Conservation (phyloP, 2,329 filamentous ascomycete species). For the Tolypocladium cylindrosporum region DNA sequence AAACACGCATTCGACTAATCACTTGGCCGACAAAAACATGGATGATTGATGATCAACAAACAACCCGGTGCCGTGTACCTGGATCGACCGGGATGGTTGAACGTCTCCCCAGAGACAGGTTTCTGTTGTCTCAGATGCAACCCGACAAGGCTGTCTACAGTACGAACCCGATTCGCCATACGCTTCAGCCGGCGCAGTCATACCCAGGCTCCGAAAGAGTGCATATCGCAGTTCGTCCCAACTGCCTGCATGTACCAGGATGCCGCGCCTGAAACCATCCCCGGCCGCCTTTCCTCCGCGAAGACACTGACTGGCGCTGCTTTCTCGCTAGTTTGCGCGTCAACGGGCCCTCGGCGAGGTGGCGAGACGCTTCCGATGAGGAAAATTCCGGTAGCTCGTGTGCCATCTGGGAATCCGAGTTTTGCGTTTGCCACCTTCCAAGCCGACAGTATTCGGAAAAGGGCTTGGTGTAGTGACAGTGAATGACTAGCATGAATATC, state of each 20-base stretch:
- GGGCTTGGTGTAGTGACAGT: no score
- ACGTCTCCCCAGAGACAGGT: neutral
- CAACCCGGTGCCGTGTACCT: neutral
- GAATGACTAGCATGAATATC: no score
- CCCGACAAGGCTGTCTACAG: no score
- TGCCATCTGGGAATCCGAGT: no score
- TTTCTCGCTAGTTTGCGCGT: neutral
- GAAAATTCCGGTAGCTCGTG: no score
- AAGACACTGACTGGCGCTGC: neutral
- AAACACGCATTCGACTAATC: no score
- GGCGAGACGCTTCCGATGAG: no score
- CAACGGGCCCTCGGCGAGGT: no score
- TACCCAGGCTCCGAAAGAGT: neutral
- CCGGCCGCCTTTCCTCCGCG: neutral
- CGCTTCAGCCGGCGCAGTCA: neutral
- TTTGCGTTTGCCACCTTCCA: no score
- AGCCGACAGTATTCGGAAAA: no score
- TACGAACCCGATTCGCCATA: no score
- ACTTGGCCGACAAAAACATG: neutral
- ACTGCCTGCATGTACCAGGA: neutral
- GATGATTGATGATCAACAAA: neutral
- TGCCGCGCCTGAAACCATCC: neutral
- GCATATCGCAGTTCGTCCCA: neutral
- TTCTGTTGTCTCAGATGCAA: neutral
- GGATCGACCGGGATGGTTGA: neutral